Evolutionary conservation across 495 filamentous ascomycete genomes (phyloP), one percentile per base, ranked within the genome.

Genomic region (Wilcoxina mikolae): DNA sequence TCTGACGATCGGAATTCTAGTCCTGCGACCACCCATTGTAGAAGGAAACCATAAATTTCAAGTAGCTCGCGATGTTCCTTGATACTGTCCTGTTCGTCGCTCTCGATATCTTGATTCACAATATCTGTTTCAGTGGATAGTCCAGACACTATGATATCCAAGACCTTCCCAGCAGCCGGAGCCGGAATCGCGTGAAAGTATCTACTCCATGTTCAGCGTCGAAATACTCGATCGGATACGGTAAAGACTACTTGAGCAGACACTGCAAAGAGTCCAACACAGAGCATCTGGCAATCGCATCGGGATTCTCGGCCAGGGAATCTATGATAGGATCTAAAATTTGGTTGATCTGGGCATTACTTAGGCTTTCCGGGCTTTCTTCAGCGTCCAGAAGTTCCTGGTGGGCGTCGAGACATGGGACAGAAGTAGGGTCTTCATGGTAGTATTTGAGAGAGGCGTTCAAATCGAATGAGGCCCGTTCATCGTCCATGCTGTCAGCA

Each of bases 371-470:
- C 12, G 87, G 85, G 58, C 95, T 90, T 55, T 79, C 79, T 69
- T 96, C 91, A 74, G 87, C 91, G 57, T 96, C 91, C 53, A 88
- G 71, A 38, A 99, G 77, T 47, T 81, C 81, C 27, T 81, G 67
- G 60, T 94, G 84, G 24, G 90, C 91, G 66, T 95, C 88, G 27
- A 83, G 78, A n/a, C 87, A 95, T 3, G 83, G 75, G 31, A 96
- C 78, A 38, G 76, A 76, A 42, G 81, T 72, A 1, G 93, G 93
- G 70, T 95, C 87, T 71, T 84, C 86, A 74, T 94, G 82, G 70
- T 99, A 96, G 65, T 84, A 76, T 73, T 94, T 95, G 69, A 96
- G 81, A 57, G 87, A 83, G 65, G 91, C 81, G 70, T 95, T 95
- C 68, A 99, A 84, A 67, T 96, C 86, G 70, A 96, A 99, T 56